phyloP scores from a whole-genome alignment of 331 rosid species.

The Quercus phellos region DNA sequence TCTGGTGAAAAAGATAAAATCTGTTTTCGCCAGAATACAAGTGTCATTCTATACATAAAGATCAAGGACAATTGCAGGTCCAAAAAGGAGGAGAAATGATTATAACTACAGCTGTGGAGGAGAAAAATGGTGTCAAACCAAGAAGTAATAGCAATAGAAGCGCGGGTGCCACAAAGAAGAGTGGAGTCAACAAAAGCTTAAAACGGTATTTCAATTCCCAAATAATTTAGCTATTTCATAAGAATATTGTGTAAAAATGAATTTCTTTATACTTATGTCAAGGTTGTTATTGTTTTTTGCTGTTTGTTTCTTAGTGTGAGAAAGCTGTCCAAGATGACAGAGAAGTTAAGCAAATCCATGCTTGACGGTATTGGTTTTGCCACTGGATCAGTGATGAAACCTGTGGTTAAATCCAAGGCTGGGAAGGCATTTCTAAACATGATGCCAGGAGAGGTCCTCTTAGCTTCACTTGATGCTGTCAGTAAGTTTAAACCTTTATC shows the following conservation, averaged over 20 bases:
- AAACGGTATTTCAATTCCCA: slow-evolving; percentile 50
- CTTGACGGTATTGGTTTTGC: slow-evolving; percentile 70
- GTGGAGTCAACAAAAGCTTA: slow-evolving; percentile 52
- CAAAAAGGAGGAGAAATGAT: slow-evolving; percentile 85
- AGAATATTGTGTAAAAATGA: background rate
- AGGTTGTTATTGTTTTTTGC: background rate
- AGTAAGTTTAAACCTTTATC: slow-evolving; percentile 52
- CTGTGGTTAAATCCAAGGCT: slow-evolving; percentile 61
- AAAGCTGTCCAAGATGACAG: slow-evolving; percentile 63
- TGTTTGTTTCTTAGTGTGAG: slow-evolving; percentile 41
- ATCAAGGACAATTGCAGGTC: slow-evolving; percentile 39
- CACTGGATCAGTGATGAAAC: slow-evolving; percentile 65
- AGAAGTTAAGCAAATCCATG: slow-evolving; percentile 58
- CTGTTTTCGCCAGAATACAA: background rate
- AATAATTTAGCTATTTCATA: background rate
- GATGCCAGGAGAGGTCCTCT: slow-evolving; percentile 85
- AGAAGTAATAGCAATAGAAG: slow-evolving; percentile 19
- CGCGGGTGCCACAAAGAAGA: slow-evolving; percentile 34
- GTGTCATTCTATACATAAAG: background rate
- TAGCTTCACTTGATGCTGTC: slow-evolving; percentile 90
- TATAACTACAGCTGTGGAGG: slow-evolving; percentile 34
- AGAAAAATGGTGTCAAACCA: slow-evolving; percentile 21
- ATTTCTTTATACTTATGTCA: background rate
- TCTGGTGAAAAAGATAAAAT: no score
- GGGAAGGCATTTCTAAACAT: slow-evolving; percentile 70